phyloP scores from a whole-genome alignment of 768 basidiomycete genomes.

The Serpula lacrymans region DNA sequence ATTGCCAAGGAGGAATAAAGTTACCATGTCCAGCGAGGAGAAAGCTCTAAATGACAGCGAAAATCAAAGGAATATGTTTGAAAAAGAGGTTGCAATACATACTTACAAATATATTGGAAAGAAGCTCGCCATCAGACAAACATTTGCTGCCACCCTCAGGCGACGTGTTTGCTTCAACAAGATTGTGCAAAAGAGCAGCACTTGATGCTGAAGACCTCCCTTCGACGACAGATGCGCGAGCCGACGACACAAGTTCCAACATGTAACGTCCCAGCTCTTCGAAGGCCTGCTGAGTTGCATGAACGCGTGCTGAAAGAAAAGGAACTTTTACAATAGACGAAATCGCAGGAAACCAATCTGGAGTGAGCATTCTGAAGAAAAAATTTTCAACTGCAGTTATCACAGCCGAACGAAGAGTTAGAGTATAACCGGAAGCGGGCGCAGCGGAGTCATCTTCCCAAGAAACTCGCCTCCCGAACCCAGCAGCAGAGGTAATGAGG shows the following conservation, averaged over 20 bases:
- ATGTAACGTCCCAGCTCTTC: conserved; percentile 38
- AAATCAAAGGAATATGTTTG: no score
- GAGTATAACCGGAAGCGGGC: conserved; percentile 26
- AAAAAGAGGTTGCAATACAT: neutral
- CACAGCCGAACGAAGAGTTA: conserved; percentile 37
- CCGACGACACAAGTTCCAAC: conserved; percentile 36
- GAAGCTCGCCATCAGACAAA: conserved; percentile 42
- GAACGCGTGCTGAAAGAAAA: conserved; percentile 28
- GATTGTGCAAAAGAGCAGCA: conserved; percentile 39
- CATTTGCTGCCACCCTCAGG: conserved; percentile 26
- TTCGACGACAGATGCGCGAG: conserved; percentile 32
- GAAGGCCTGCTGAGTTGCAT: conserved; percentile 29
- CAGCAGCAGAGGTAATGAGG: conserved; percentile 38
- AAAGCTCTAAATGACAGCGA: conserved; percentile 37
- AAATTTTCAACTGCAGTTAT: conserved; percentile 15
- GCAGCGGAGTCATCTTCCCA: conserved; percentile 28
- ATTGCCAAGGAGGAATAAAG: no score
- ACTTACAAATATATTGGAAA: conserved; percentile 49
- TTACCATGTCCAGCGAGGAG: conserved; percentile 49
- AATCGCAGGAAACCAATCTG: conserved; percentile 29
- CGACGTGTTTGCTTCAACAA: conserved; percentile 46
- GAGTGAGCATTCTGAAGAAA: conserved; percentile 27
- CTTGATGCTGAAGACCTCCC: conserved; percentile 22
- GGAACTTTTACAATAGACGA: conserved; percentile 29
- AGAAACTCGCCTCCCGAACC: conserved; percentile 37